Evolutionary conservation across 2,329 filamentous ascomycete genomes (phyloP).

Genomic region (Tolypocladium tundrense): DNA sequence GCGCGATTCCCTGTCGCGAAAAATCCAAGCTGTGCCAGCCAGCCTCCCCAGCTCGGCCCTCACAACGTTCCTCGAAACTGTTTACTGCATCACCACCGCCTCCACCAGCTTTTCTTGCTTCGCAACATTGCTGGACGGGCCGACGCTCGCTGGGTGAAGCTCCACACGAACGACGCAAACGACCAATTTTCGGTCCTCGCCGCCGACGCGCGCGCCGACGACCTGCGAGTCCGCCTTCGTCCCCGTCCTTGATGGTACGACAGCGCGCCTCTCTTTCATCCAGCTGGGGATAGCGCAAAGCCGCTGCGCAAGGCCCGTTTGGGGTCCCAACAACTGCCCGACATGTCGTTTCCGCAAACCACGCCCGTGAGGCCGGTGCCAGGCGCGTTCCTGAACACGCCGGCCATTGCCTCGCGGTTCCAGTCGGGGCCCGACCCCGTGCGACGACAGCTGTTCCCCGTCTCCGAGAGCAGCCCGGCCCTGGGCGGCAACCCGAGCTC

Average conservation of each 20-base stretch:
- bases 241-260: slow-evolving; percentile 17
- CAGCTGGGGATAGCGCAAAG: neutral
- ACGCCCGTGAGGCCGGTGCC: slow-evolving; percentile 66
- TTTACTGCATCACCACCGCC: neutral
- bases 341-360: slow-evolving; percentile 44
- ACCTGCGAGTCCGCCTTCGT: neutral
- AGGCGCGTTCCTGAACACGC: slow-evolving; percentile 67
- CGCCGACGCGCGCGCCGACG: slow-evolving; percentile 7
- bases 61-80: neutral
- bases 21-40: slow-evolving; percentile 25
- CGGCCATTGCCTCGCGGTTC: slow-evolving; percentile 46
- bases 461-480: slow-evolving; percentile 14
- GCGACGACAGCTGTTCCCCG: slow-evolving; percentile 40
- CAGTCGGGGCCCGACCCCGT: slow-evolving; percentile 33
- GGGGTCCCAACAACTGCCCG: slow-evolving; percentile 9
- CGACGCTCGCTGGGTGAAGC: slow-evolving; percentile 4
- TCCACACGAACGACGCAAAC: slow-evolving; percentile 1
- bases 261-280: slow-evolving; percentile 11
- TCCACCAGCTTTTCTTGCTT: neutral
- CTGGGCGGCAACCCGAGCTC: slow-evolving; percentile 7
- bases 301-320: neutral
- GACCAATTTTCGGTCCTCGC: neutral
- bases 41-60: slow-evolving; percentile 18
- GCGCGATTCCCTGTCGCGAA: slow-evolving; percentile 19
- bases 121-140: neutral